A percentile compares a stretch with the other conserved stretches of the same genome.
These are phyloP conservation scores for Malassezia slooffiae DNA, from an alignment of 1,284 basidiomycete species.

Conservation along the genomic window DNA sequence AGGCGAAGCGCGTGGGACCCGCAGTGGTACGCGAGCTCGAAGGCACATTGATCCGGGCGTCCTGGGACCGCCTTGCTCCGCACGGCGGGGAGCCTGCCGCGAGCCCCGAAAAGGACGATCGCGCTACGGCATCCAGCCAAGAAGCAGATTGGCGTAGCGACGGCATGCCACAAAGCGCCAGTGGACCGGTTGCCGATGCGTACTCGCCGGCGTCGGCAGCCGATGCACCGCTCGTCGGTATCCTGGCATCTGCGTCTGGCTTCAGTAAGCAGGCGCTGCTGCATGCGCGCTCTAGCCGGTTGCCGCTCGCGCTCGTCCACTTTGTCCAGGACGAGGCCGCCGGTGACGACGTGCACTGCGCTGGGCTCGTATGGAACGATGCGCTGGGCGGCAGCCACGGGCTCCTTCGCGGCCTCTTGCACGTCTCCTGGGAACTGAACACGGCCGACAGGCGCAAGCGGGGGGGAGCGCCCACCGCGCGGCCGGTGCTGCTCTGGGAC, in stretches of 20 bases:
- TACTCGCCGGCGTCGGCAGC: not conserved
- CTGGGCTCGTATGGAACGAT: conserved; percentile 15
- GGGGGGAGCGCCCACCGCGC: not conserved
- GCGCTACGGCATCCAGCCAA: not conserved
- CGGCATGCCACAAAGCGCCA: not conserved
- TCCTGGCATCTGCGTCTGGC: conserved; percentile 16
- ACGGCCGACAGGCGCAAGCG: not conserved
- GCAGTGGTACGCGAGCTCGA: conserved; percentile 75
- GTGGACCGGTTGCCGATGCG: not conserved
- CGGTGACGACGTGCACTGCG: conserved; percentile 1
- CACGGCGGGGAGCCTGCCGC: not conserved
- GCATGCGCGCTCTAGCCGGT: conserved; percentile 20
- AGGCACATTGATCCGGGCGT: conserved; percentile 26
- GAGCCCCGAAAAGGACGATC: not conserved
- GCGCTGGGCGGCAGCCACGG: conserved; percentile 7
- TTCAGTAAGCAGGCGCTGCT: conserved; percentile 29
- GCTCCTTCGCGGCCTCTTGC: conserved; percentile 2
- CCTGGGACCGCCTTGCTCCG: conserved; percentile 1
- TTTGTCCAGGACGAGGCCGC: conserved; percentile 3
- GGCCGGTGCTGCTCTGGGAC: conserved; percentile 1
- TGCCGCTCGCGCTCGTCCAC: conserved; percentile 24
- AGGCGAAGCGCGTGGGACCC: conserved; percentile 65
- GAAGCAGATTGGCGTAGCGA: not conserved
- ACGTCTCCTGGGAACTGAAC: conserved; percentile 5
- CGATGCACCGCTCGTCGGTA: conserved; percentile 2